Evolutionary conservation across 2,329 filamentous ascomycete species (phyloP).

Genomic region (Pyrenophora seminiperda): DNA sequence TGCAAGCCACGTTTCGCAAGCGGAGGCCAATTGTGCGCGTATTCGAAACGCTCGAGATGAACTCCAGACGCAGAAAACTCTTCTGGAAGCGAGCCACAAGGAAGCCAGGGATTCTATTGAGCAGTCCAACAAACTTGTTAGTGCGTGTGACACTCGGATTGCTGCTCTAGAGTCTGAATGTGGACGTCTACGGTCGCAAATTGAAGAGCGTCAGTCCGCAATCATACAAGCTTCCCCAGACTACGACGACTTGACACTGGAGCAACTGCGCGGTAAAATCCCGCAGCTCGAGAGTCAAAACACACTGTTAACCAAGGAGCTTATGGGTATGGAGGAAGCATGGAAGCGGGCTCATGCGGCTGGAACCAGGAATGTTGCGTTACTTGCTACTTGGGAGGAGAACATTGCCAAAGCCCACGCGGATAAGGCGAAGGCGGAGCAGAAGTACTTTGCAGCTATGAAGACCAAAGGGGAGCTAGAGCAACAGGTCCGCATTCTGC

Average conservation of each 20-base stretch:
- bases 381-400: slow-evolving; percentile 77
- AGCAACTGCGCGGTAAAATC: slow-evolving; percentile 76
- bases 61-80: slow-evolving; percentile 76
- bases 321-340: slow-evolving; percentile 86
- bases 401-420: slow-evolving; percentile 73
- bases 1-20: slow-evolving; percentile 78
- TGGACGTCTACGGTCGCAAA: slow-evolving; percentile 66
- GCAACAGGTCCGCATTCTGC: slow-evolving; percentile 76
- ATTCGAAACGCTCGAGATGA: slow-evolving; percentile 87
- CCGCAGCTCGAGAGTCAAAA: slow-evolving; percentile 79
- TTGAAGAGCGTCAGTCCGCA: slow-evolving; percentile 52
- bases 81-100: slow-evolving; percentile 79
- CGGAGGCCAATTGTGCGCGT: slow-evolving; percentile 83
- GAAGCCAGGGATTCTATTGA: slow-evolving; percentile 71
- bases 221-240: slow-evolving; percentile 42
- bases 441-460: slow-evolving; percentile 96
- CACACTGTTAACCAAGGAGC: slow-evolving; percentile 80
- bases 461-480: slow-evolving; percentile 89
- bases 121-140: slow-evolving; percentile 79
- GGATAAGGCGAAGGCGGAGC: slow-evolving; percentile 95
- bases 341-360: slow-evolving; percentile 87
- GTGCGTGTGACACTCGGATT: slow-evolving; percentile 80
- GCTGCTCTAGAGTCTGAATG: slow-evolving; percentile 81
- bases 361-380: slow-evolving; percentile 84
- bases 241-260: slow-evolving; percentile 65